Base-by-base conservation (phyloP, 2,329 filamentous ascomycete genomes). In the Aureobasidium sp. region DNA sequence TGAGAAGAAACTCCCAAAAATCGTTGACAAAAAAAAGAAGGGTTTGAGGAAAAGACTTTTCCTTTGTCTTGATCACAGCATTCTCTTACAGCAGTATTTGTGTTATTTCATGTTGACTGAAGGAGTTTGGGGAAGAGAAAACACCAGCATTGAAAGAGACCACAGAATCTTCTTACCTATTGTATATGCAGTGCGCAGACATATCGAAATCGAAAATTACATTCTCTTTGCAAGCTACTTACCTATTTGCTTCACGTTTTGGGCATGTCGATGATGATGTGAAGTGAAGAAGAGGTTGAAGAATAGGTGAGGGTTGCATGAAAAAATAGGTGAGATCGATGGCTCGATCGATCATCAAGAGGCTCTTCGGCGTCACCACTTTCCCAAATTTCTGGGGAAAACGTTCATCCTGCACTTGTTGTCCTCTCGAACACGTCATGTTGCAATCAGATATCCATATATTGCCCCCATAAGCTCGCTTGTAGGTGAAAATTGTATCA, bases 281-380 rank as follows among this genome's bases (percentile, higher is more conserved):
- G 56, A 59, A 48, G 42, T 39, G 23, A 32, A 59, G 32, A 48
- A 20, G 29, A n/a, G n/a, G 20, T 36, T 15, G 8, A 29, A 42
- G 10, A 59, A 50, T 13, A 39, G 32, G 20, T 27, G 44, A 37
- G 42, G 9, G 15, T 32, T 50, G 44, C 32, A 42, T 20, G 32
- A 12, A 39, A 8, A 55, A 55, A 42, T 20, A 27, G 20, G 44
- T 17, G 20, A 48, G 44, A 59, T 59, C 42, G 47, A 44, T 46
- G 41, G 55, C 55, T 59, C 55, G 55, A 59, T 59, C 55, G 29
- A 32, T 32, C 29, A 15, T 37, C 13, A 20, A 36, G 53, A 57
- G 42, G 32, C 44, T 59, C 42, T 59, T 59, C n/a, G 32, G 56
- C 56, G 56, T 59, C 56, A 59, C 56, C 56, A 59, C 32, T 34